Conservation (phyloP, 345 rosid species). For the Bretschneidera sinensis region DNA sequence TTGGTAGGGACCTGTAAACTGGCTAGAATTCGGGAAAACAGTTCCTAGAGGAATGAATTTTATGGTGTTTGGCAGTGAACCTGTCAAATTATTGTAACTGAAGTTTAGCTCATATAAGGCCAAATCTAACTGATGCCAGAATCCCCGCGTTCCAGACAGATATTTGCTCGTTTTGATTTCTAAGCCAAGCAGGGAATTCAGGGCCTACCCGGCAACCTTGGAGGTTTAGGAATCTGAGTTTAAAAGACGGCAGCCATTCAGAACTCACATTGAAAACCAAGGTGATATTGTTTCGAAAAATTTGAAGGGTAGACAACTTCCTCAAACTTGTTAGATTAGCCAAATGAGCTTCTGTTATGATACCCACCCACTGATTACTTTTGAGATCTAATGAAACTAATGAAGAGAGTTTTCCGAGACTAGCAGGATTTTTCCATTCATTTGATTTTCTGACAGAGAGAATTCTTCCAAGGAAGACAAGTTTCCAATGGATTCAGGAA, state of each 20-base stretch:
- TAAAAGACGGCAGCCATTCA: conserved; percentile 25
- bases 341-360: conserved; percentile 18
- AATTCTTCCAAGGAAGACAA: conserved; percentile 14
- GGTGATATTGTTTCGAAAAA: not conserved
- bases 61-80: conserved; percentile 7
- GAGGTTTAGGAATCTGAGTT: conserved; percentile 17
- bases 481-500: conserved; percentile 20
- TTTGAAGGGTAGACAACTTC: not conserved
- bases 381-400: conserved; percentile 11
- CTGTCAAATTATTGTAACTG: conserved; percentile 15
- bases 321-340: conserved; percentile 17
- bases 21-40: conserved; percentile 12
- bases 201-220: conserved; percentile 20
- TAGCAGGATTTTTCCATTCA: conserved; percentile 18
- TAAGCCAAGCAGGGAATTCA: conserved; percentile 21
- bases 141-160: conserved; percentile 6
- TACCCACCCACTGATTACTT: conserved; percentile 14
- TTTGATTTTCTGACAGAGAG: conserved; percentile 3
- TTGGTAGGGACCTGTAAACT: conserved; percentile 25
- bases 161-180: conserved; percentile 13
- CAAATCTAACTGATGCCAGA: conserved; percentile 6
- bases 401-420: conserved; percentile 16
- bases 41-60: not conserved
- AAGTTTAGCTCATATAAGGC: conserved; percentile 4
- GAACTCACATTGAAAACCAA: conserved; percentile 11